phyloP scores from a whole-genome alignment of 129 eudicot genomes.

The Heracleum sosnowskyi region DNA sequence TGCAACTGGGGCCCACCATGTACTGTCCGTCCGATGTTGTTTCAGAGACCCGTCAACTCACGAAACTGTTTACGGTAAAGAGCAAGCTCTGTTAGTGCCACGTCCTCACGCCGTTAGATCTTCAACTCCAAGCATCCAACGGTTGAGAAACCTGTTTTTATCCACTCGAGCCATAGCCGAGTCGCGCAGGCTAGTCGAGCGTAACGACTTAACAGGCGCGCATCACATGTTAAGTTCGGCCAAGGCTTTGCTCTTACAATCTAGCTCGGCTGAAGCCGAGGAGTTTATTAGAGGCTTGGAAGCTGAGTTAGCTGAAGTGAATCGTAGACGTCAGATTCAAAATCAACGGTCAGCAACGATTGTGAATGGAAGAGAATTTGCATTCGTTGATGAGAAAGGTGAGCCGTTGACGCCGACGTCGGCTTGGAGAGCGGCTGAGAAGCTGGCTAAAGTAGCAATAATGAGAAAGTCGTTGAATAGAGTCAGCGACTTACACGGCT shows the following conservation, averaged over 20 bases:
- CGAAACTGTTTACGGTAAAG: slow-evolving; percentile 40
- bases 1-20: slow-evolving; percentile 41
- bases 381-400: slow-evolving; percentile 53
- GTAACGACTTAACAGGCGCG: slow-evolving; percentile 61
- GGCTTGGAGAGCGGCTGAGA: slow-evolving; percentile 98
- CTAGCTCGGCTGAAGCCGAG: slow-evolving; percentile 29
- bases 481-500: slow-evolving; percentile 98
- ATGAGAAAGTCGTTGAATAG: slow-evolving; percentile 84
- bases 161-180: slow-evolving; percentile 85
- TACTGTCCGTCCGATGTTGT: slow-evolving; percentile 59
- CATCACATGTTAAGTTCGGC: slow-evolving; percentile 74
- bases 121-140: slow-evolving; percentile 50
- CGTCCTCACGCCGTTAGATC: slow-evolving; percentile 61
- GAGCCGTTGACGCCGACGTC: slow-evolving; percentile 98
- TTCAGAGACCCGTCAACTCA: slow-evolving; percentile 64
- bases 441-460: slow-evolving; percentile 89
- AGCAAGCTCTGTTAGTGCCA: slow-evolving; percentile 47
- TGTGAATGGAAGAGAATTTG: slow-evolving; percentile 17
- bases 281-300: slow-evolving; percentile 47
- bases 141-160: slow-evolving; percentile 49
- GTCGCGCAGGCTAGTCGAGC: slow-evolving; percentile 39
- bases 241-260: slow-evolving; percentile 44
- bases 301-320: slow-evolving; percentile 50
- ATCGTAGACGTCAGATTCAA: slow-evolving; percentile 34
- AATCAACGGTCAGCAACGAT: slow-evolving; percentile 15